Conservation (phyloP, 2,329 filamentous ascomycete species). For the Amesomyces nigricolor region DNA sequence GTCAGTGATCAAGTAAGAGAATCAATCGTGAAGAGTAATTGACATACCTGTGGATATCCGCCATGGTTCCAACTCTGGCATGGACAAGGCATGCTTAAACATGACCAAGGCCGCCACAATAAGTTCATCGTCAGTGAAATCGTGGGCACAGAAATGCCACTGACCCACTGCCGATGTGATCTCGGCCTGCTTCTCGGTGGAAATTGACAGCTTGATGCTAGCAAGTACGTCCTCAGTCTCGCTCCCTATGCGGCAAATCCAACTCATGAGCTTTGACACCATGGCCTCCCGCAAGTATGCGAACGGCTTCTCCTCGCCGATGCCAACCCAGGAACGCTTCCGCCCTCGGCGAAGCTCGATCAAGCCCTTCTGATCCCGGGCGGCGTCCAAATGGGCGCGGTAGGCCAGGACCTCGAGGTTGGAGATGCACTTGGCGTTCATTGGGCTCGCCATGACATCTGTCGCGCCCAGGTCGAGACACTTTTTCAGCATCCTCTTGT, state of each 20-base stretch:
- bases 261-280: constrained; percentile 85
- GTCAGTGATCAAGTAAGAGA: neutral
- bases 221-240: constrained; percentile 57
- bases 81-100: constrained; percentile 78
- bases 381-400: constrained; percentile 69
- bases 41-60: constrained; percentile 64
- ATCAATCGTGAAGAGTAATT: neutral
- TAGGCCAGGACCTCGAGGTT: constrained; percentile 79
- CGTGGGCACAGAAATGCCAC: constrained; percentile 88
- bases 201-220: constrained; percentile 62
- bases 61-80: constrained; percentile 78
- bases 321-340: constrained; percentile 87
- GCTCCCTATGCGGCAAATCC: constrained; percentile 69
- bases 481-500: constrained; percentile 51
- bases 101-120: constrained; percentile 80
- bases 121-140: constrained; percentile 85
- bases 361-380: constrained; percentile 65
- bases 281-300: constrained; percentile 87
- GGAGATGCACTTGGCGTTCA: constrained; percentile 67
- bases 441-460: constrained; percentile 76
- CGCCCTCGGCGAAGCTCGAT: constrained; percentile 67
- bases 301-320: constrained; percentile 79
- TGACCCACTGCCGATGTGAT: constrained; percentile 66
- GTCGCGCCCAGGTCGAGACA: constrained; percentile 82
- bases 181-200: constrained; percentile 56